These are phyloP conservation scores for Odonthalia washingtoniensis DNA, from an alignment of 31 red algal species.

Conservation along the genomic window DNA sequence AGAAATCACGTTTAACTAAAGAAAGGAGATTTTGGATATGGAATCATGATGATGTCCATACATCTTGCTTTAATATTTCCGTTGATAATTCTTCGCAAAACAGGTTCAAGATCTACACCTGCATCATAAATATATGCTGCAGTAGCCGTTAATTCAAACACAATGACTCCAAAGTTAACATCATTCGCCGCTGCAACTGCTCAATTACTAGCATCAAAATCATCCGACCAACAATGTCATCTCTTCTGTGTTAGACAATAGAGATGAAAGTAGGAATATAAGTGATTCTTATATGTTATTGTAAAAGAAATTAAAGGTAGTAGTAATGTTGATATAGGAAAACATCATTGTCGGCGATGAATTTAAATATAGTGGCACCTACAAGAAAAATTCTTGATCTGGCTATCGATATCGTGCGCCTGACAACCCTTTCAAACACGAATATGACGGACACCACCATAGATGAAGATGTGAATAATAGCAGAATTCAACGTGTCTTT, in stretches of 20 bases:
- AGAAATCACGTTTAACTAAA: conserved; percentile 39
- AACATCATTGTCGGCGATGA: no score
- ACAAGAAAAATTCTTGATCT: background rate
- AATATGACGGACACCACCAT: background rate
- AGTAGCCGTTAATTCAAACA: conserved; percentile 33
- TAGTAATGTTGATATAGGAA: background rate
- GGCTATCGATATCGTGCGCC: background rate
- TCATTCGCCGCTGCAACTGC: conserved; percentile 73
- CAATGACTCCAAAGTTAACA: conserved; percentile 52
- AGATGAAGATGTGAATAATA: background rate
- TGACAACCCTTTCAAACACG: background rate
- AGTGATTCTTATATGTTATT: background rate
- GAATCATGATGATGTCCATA: no score
- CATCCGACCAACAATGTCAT: no score
- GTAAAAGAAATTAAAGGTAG: background rate
- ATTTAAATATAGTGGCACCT: no score
- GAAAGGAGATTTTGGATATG: conserved; percentile 57
- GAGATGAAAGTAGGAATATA: no score
- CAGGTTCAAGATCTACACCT: background rate
- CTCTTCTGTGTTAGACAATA: no score
- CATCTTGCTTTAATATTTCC: no score
- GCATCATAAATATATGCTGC: conserved; percentile 8
- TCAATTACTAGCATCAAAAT: conserved; percentile 44
- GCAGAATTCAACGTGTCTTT: background rate
- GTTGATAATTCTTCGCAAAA: background rate